phyloP scores from a whole-genome alignment of 2,329 filamentous ascomycete genomes.

The Colletotrichum agaves region DNA sequence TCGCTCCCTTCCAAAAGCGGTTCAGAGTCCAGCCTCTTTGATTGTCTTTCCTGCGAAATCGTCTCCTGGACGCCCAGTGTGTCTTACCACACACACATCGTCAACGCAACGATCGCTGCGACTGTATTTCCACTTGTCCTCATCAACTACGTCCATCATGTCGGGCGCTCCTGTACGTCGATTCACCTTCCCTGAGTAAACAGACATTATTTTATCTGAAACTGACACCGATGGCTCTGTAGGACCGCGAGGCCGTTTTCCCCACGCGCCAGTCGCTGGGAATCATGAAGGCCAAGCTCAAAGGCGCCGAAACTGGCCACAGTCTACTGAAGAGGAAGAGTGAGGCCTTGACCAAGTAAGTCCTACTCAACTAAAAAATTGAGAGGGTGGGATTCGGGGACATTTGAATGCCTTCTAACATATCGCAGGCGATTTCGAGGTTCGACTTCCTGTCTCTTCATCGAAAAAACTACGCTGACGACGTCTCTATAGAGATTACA shows the following conservation, averaged over 20 bases:
- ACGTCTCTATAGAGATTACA: slow-evolving; percentile 78
- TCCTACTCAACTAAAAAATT: slow-evolving; percentile 23
- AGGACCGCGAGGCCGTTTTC: slow-evolving; percentile 97
- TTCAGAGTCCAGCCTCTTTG: background rate
- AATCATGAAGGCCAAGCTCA: slow-evolving; percentile 97
- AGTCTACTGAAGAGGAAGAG: slow-evolving; percentile 97
- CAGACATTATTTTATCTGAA: background rate
- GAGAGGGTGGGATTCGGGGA: background rate
- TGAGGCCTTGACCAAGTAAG: slow-evolving; percentile 95
- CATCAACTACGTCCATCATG: slow-evolving; percentile 43
- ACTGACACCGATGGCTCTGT: slow-evolving; percentile 7
- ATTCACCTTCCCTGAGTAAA: background rate
- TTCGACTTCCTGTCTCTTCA: slow-evolving; percentile 48
- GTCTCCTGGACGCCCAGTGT: background rate
- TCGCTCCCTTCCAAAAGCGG: background rate
- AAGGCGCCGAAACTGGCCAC: slow-evolving; percentile 91
- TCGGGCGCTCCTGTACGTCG: slow-evolving; percentile 53
- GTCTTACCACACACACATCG: background rate
- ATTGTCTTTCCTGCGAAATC: background rate
- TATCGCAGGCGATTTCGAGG: slow-evolving; percentile 84
- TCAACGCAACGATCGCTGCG: background rate
- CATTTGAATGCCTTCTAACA: background rate
- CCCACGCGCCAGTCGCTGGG: slow-evolving; percentile 96
- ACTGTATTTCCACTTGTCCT: background rate
- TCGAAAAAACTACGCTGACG: background rate